Base-by-base conservation (phyloP, 2,329 filamentous ascomycete species). In the Coniochaeta sp. region DNA sequence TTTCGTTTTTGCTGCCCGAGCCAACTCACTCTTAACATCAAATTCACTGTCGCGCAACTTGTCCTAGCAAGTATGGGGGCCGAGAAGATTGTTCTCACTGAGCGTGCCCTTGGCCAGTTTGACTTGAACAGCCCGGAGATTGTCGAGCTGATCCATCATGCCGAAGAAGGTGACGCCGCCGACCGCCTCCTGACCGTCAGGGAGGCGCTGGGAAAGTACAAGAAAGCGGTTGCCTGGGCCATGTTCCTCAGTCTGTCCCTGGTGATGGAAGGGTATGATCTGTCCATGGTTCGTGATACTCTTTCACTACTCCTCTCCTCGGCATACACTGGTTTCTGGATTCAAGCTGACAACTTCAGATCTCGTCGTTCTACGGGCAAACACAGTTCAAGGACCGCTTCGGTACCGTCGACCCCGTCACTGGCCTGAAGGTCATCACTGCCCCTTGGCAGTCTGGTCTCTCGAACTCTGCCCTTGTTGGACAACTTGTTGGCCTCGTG, bases 381-480 rank as follows among this genome's bases (percentile, higher is more conserved):
- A 62, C 38, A 14, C 64, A 42, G 58, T 67, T 56, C 57, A 56
- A 51, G 10, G 59, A 53, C 50, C 64, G 51, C 6, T 72, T 67
- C 49, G 67, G 67, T 2, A 53, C 57, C 1, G 52, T 50, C 7
- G 49, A 56, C 31, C 20, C 52, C 10, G 51, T 47, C 2, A 55
- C 66, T 18, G 62, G 62, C 4, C 57, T 60, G 13, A 72, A 74
- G 38, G 61, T 70, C 40, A 65, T 78, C 20, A 62, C 69, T 0
- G 67, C 71, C 0, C 58, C 67, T 4, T 77, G 75, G 75, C 74
- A 77, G 54, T 68, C 72, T 0, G 73, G 67, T 0, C 60, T 78
- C 0, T 66, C 66, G 3, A 75, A 74, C 22, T 73, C 68, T 2
- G 65, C 69, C 0, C 58, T 67, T 3, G 67, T 72, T 4, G 75